Evolutionary conservation across 768 basidiomycete species (phyloP).

Genomic region (Cystofilobasidium capitatum): DNA sequence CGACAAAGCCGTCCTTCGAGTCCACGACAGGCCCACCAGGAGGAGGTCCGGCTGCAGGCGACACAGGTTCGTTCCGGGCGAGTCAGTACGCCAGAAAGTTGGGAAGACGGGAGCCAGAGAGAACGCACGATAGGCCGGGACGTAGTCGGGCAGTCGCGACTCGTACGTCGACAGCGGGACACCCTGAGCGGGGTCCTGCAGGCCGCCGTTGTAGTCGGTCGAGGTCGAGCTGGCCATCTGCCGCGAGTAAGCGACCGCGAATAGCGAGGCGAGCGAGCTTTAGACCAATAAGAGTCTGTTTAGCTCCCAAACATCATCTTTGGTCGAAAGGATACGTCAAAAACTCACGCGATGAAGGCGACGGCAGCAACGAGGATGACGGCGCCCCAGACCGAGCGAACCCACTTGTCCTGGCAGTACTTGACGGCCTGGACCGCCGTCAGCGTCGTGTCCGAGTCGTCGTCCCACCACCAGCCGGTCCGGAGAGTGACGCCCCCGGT

Average conservation of each 20-base stretch:
- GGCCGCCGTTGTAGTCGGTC: neutral
- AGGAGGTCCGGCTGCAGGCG: neutral
- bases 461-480: neutral
- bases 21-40: neutral
- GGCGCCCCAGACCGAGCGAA: conserved; percentile 8
- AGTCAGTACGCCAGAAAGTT: neutral
- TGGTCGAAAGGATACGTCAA: neutral
- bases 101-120: neutral
- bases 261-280: conserved; percentile 12
- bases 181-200: conserved; percentile 6
- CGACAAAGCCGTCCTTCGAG: conserved; percentile 6
- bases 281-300: neutral
- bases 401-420: neutral
- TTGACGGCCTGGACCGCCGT: neutral
- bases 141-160: conserved; percentile 16
- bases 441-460: neutral
- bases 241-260: conserved; percentile 19
- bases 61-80: neutral
- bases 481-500: neutral
- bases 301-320: neutral
- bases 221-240: conserved; percentile 13
- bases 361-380: conserved; percentile 10
- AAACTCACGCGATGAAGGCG: neutral
- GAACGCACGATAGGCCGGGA: conserved; percentile 15
- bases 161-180: conserved; percentile 8